Evolutionary conservation across 2,329 filamentous ascomycete species (phyloP).

Genomic region (Ophiocordyceps camponoti-floridani): DNA sequence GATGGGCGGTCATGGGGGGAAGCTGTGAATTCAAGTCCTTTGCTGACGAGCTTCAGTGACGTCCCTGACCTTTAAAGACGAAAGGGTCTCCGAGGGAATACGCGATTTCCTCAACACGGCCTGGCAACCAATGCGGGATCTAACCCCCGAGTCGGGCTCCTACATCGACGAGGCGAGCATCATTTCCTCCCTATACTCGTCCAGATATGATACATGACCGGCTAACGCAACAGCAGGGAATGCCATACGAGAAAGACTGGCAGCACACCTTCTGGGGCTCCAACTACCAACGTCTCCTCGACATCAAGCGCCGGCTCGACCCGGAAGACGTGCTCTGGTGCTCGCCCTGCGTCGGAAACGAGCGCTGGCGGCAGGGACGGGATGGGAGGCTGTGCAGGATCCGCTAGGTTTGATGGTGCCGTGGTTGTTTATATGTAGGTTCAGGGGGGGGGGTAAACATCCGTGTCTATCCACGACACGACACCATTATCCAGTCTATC

Average conservation of each 20-base stretch:
- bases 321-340: not conserved
- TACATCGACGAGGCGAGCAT: not conserved
- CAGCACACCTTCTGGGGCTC: not conserved
- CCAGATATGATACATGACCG: no score
- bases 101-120: not conserved
- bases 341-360: not conserved
- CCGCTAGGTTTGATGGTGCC: not conserved
- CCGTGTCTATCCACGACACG: no score
- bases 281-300: not conserved
- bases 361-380: not conserved
- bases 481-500: no score
- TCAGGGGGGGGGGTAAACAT: no score
- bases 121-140: not conserved
- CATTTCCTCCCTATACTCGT: not conserved
- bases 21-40: not conserved
- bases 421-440: no score
- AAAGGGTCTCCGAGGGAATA: not conserved
- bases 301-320: not conserved
- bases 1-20: no score
- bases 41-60: not conserved
- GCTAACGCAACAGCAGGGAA: not conserved
- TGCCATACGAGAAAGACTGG: not conserved
- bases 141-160: not conserved
- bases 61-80: not conserved
- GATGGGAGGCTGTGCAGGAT: not conserved